Evolutionary conservation across 1,139 yeast species (phyloP).

Genomic region (Yamadazyma sp.): DNA sequence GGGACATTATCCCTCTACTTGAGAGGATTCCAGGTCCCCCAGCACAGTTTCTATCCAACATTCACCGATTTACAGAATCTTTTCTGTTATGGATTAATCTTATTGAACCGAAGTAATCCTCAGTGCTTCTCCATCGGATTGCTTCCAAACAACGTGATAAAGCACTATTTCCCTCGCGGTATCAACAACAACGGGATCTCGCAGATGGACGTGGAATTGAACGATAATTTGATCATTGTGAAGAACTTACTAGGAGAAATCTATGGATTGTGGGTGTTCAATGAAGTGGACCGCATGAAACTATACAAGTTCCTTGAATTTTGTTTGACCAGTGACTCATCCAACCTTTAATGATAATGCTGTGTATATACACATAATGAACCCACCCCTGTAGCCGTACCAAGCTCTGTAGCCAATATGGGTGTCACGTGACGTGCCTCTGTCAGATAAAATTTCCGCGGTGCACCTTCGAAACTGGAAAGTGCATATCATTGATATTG

Average conservation of each 20-base stretch:
- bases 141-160: slow-evolving; percentile 55
- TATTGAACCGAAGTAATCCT: slow-evolving; percentile 72
- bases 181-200: slow-evolving; percentile 44
- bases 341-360: slow-evolving; percentile 1
- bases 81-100: slow-evolving; percentile 76
- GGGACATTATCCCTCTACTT: slow-evolving; percentile 83
- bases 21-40: slow-evolving; percentile 44
- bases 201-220: slow-evolving; percentile 71
- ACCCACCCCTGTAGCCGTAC: no score
- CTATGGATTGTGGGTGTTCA: slow-evolving; percentile 87
- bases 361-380: neutral
- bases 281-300: slow-evolving; percentile 68
- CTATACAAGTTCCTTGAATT: slow-evolving; percentile 60
- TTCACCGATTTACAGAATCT: slow-evolving; percentile 46
- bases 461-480: neutral
- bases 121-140: slow-evolving; percentile 82
- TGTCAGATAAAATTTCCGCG: neutral
- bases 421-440: neutral
- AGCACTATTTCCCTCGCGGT: slow-evolving; percentile 41
- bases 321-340: slow-evolving; percentile 36
- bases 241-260: slow-evolving; percentile 76
- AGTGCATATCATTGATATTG: neutral
- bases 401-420: no score
- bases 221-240: slow-evolving; percentile 78
- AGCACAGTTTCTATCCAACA: slow-evolving; percentile 22